Evolutionary conservation across 2,329 filamentous ascomycete genomes (phyloP), one percentile per base, ranked within the genome.

Genomic region (Trichophyton benhamiae): DNA sequence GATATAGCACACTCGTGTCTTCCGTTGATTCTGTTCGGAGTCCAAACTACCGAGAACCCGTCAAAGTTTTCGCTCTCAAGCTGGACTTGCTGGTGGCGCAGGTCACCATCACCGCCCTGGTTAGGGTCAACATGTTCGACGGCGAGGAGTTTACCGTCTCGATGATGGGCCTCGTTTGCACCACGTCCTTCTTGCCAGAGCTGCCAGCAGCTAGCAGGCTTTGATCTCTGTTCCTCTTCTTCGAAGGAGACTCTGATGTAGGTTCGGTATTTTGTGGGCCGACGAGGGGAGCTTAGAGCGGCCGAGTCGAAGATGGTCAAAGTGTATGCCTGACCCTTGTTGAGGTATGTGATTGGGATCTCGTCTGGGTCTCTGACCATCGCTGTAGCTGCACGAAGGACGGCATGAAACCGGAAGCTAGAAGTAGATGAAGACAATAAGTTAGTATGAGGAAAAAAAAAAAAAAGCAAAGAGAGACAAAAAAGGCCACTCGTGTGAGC

Each of bases 161-260:
- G 82, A 72, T 96, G 91, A 69, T 97, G 92, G 1, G 92, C 91
- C 78, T 99, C 94, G 66, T 91, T 96, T 1, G 87, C 90, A n/a
- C 94, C 94, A 61, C 94, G 84, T 0, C 92, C 92, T 75, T 97
- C 94, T 72, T 97, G 97, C 94, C 89, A 95, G 48, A 94, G 77
- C 75, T 88, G 89, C 91, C 91, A 95, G 72, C 90, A 95, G 11
- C 86, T 81, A 17, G 84, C 84, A 1, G 91, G 91, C 67, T 89
- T 89, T 68, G 87, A 84, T 64, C 92, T 83, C 73, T 97, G 94
- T 71, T 95, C 87, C 64, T 96, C 91, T 65, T 99, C 94, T 72
- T 99, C 92, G 69, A 97, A 99, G 0, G 92, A 96, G 55, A 99
- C 86, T n/a, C 94, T 87, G 55, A 99, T 83, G 71, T 87, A 96